These are phyloP conservation scores for Colletotrichum sidae DNA, from an alignment of 2,329 filamentous ascomycete species.

Conservation along the genomic window DNA sequence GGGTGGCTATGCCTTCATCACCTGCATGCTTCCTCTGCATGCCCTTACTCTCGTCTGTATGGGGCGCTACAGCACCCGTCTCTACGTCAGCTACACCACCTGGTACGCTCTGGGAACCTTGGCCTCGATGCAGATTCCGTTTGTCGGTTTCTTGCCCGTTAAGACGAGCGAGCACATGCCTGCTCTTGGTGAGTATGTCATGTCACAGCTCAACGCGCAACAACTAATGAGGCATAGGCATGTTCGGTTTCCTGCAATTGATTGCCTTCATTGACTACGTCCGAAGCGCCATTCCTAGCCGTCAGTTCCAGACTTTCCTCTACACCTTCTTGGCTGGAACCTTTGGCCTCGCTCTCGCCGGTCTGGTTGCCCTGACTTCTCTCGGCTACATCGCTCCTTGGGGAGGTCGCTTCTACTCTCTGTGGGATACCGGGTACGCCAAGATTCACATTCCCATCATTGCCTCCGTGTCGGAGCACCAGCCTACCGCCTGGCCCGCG, in stretches of 20 bases:
- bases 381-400: conserved; percentile 95
- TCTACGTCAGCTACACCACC: conserved; percentile 97
- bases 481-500: conserved; percentile 97
- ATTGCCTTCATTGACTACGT: conserved; percentile 93
- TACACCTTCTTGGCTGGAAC: conserved; percentile 79
- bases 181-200: conserved; percentile 76
- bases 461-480: conserved; percentile 98
- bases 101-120: conserved; percentile 98
- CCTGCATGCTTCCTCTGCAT: conserved; percentile 94
- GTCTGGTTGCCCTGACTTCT: conserved; percentile 87
- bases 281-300: conserved; percentile 86
- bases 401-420: conserved; percentile 98
- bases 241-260: conserved; percentile 95
- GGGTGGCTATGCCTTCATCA: conserved; percentile 99
- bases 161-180: conserved; percentile 99
- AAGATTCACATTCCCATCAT: conserved; percentile 99
- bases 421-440: conserved; percentile 98
- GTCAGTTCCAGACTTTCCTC: conserved; percentile 94
- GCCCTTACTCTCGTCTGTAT: conserved; percentile 95
- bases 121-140: conserved; percentile 99
- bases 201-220: neutral
- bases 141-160: conserved; percentile 96
- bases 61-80: conserved; percentile 92
- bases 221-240: conserved; percentile 64
- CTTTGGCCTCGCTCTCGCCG: conserved; percentile 78